Evolutionary conservation across 176 grass and related monocot genomes (phyloP), one percentile per base, ranked within the genome.

Genomic region (Oropetium thomaeum): DNA sequence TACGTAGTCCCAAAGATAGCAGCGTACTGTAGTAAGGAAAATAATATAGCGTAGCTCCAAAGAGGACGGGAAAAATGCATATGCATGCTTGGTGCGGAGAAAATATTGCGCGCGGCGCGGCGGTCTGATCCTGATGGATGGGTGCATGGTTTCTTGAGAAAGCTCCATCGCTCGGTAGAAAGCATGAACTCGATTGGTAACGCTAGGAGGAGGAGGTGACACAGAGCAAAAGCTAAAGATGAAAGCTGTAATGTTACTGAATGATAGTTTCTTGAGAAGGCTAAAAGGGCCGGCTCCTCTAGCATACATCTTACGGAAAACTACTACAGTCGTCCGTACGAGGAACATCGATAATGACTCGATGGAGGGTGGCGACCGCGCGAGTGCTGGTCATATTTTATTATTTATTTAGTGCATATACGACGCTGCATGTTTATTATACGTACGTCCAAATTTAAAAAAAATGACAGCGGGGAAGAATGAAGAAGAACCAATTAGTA

Each of bases 211-310:
- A 72, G 31, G 66, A n/a, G n/a, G n/a, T n/a, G n/a, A n/a, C n/a
- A 73, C 74, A 79, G 61, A 57, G 55, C 75, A 25, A 83, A 88
- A 88, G 80, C 22, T 79, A 79, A 70, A 83, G 80, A 75, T 40
- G 54, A 88, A 83, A 83, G 86, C 6, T 45, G 57, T 5, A 71
- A 65, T 55, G 74, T 83, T 69, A 68, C 78, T 69, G 73, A 71
- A 83, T 44, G 63, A 67, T 83, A 53, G 74, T 83, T 69, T 58
- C 74, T 87, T 74, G 85, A 72, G 68, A 77, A 58, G 49, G 67
- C 65, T 32, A 35, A 83, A 72, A 67, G 53, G 35, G 23, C 22
- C n/a, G n/a, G n/a, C n/a, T n/a, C n/a, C n/a, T n/a, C n/a, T n/a
- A n/a, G n/a, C 22, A 4, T 12, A 1, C 19, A 10, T 25, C 51